These are phyloP conservation scores for Zoysia japonica DNA, from an alignment of 176 grass and related monocot species.

Conservation along the genomic window DNA sequence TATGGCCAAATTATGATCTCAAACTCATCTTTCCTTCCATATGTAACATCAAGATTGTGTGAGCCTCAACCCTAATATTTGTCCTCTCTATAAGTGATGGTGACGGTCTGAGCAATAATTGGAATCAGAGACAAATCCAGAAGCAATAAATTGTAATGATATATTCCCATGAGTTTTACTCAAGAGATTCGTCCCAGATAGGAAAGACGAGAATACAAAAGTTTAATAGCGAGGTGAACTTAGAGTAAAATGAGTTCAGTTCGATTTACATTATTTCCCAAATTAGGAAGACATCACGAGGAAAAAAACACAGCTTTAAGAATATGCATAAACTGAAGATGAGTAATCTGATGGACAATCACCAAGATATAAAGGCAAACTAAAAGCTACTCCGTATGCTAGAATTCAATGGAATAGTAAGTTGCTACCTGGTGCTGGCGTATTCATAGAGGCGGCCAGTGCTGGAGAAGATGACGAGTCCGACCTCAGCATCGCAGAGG, in stretches of 20 bases:
- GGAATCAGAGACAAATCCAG: neutral
- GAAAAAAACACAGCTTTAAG: neutral
- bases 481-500: constrained; percentile 95
- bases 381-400: neutral
- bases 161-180: neutral
- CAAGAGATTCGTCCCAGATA: neutral
- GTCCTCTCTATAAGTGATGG: neutral
- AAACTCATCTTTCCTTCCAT: neutral
- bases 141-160: neutral
- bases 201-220: neutral
- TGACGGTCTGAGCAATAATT: neutral
- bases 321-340: constrained; percentile 8
- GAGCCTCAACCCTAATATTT: neutral
- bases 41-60: neutral
- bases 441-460: constrained; percentile 86
- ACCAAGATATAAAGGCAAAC: neutral
- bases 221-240: neutral
- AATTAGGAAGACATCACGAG: neutral
- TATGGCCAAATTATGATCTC: neutral
- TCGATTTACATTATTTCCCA: constrained; percentile 1
- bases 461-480: constrained; percentile 89
- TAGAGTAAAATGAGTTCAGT: neutral
- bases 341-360: neutral
- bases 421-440: constrained; percentile 67
- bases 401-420: neutral